Conservation (phyloP, 306 rosid species). For the Carpinus fangiana region DNA sequence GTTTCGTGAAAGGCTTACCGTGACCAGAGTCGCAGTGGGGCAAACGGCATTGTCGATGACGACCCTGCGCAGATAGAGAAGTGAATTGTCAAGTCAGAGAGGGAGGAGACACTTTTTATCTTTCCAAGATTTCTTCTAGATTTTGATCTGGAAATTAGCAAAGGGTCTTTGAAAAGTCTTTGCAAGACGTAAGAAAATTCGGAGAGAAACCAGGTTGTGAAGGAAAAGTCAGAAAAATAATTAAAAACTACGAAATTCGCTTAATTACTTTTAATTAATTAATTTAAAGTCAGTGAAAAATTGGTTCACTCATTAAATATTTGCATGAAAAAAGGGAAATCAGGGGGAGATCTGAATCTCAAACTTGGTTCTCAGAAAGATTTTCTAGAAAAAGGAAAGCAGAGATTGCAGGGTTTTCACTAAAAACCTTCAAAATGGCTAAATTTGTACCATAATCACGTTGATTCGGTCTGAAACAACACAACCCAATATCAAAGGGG, state of each 20-base stretch:
- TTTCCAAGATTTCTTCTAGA: slow-evolving; percentile 14
- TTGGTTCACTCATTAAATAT: background rate
- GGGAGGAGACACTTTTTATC: background rate
- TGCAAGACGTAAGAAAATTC: background rate
- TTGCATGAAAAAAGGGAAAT: background rate
- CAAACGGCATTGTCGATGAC: slow-evolving; percentile 90
- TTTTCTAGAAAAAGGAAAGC: background rate
- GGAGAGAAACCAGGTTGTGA: background rate
- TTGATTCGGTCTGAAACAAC: background rate
- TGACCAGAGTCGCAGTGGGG: slow-evolving; percentile 74
- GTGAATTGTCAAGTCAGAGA: slow-evolving; percentile 48
- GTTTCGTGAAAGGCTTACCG: slow-evolving; percentile 51
- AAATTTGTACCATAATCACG: background rate
- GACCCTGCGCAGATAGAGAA: slow-evolving; percentile 54
- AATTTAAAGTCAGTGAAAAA: background rate
- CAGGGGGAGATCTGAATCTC: slow-evolving; percentile 17
- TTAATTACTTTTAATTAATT: too few relatives aligned
- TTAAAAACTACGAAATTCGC: background rate
- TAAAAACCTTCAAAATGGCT: background rate
- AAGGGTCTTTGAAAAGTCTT: slow-evolving; percentile 6
- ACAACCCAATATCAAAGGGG: background rate
- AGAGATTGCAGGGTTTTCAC: background rate
- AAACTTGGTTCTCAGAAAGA: background rate
- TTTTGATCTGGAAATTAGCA: background rate
- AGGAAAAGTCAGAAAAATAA: background rate